Evolutionary conservation across 2,329 filamentous ascomycete genomes (phyloP).

Genomic region (Rachicladosporium sp.): DNA sequence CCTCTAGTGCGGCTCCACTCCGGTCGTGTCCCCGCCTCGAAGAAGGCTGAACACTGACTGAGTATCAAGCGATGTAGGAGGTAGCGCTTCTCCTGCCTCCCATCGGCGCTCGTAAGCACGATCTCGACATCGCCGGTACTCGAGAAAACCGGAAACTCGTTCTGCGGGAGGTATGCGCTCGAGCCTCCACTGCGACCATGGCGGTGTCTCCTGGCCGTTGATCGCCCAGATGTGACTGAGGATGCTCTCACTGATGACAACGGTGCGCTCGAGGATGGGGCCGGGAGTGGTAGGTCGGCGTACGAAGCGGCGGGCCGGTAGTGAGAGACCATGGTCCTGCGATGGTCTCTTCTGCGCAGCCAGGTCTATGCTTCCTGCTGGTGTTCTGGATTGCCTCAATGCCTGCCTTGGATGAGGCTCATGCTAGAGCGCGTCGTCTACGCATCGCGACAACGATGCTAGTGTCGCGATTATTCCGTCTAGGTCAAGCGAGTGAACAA

Average conservation of each 20-base stretch:
- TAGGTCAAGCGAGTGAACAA: too few relatives aligned
- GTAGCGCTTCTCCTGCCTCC: slow-evolving; percentile 67
- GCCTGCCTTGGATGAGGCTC: too few relatives aligned
- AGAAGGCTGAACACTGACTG: slow-evolving; percentile 84
- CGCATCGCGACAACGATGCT: too few relatives aligned
- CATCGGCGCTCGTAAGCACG: slow-evolving; percentile 49
- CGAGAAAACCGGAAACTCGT: slow-evolving; percentile 86
- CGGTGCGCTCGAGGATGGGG: slow-evolving; percentile 9
- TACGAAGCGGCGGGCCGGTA: slow-evolving; percentile 11
- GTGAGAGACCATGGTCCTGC: slow-evolving; percentile 14
- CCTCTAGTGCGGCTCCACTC: slow-evolving; percentile 27
- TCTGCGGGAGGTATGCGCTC: slow-evolving; percentile 51
- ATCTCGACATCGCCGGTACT: slow-evolving; percentile 92
- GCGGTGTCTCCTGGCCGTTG: slow-evolving; percentile 49
- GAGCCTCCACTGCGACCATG: slow-evolving; percentile 68
- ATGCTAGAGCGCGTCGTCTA: too few relatives aligned
- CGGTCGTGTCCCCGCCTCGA: slow-evolving; percentile 51
- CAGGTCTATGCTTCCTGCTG: too few relatives aligned
- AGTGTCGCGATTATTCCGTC: too few relatives aligned
- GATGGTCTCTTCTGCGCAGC: too few relatives aligned
- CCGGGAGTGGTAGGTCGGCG: slow-evolving; percentile 10
- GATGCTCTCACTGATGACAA: slow-evolving; percentile 29
- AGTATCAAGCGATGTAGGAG: slow-evolving; percentile 78
- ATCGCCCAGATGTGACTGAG: slow-evolving; percentile 53
- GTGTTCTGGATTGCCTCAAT: too few relatives aligned